phyloP scores from a whole-genome alignment of 1,284 basidiomycete species.

The Lignosus rhinocerotis region DNA sequence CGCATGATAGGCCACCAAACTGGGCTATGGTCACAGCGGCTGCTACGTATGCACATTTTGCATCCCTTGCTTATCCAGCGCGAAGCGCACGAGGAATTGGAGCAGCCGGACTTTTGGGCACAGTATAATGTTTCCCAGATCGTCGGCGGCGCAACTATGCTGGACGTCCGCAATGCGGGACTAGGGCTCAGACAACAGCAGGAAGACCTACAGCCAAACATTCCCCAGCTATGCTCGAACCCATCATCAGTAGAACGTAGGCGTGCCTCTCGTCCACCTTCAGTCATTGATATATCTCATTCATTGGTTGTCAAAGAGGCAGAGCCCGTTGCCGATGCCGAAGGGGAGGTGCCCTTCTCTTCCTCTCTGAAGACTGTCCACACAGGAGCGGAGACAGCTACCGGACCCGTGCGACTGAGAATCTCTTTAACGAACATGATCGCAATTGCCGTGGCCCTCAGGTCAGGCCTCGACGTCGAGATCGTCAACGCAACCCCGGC shows the following conservation, averaged over 20 bases:
- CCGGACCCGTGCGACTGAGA: constrained; percentile 31
- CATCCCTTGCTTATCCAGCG: constrained; percentile 74
- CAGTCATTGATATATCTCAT: background rate
- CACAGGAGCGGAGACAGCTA: constrained; percentile 1
- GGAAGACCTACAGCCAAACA: background rate
- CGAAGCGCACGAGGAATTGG: constrained; percentile 64
- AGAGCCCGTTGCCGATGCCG: constrained; percentile 22
- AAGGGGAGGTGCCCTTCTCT: constrained; percentile 24
- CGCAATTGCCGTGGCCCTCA: constrained; percentile 65
- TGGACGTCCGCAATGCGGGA: constrained; percentile 61
- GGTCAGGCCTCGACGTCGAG: constrained; percentile 63
- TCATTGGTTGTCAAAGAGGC: constrained; percentile 13
- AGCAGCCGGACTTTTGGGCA: constrained; percentile 64
- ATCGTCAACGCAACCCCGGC: constrained; percentile 38
- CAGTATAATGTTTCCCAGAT: constrained; percentile 68
- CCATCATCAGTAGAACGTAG: background rate
- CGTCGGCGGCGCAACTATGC: constrained; percentile 69
- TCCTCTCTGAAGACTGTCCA: constrained; percentile 19
- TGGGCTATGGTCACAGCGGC: constrained; percentile 42
- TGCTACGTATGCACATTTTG: constrained; percentile 72
- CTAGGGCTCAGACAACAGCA: constrained; percentile 28
- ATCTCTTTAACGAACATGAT: constrained; percentile 75
- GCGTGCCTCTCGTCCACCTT: constrained; percentile 1
- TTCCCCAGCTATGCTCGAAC: background rate
- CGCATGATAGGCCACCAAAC: background rate